Base-by-base conservation (phyloP, 2,329 filamentous ascomycete species). In the Rugonectria rugulosa region DNA sequence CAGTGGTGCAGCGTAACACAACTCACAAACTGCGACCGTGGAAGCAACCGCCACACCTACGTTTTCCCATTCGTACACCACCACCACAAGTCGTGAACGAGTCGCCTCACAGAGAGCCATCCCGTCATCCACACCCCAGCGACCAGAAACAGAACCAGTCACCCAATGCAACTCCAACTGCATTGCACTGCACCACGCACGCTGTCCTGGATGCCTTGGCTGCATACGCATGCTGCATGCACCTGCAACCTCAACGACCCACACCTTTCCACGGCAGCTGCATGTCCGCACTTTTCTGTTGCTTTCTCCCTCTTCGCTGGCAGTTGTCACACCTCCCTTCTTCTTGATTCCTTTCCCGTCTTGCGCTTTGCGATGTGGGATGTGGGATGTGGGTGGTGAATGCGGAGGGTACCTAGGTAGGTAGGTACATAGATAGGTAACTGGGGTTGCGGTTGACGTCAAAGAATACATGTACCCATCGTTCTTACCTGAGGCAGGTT, bases 141-240 rank as follows among this genome's bases (percentile, higher is more conserved):
- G 34, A 26, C 42, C 26, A 43, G 21, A 47, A 36, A n/a, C 51
- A 54, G 26, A 50, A 56, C 50, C 53, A 56, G 53, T 50, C 53
- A 40, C 50, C 45, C 53, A 44, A 50, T 46, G 52, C 52, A 45
- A 42, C 51, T 47, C 51, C 44, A 38, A n/a, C 32, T 45, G 46
- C 53, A 56, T 50, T 44, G 40, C 45, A 50, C 52, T 41, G 21
- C 52, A 49, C 45, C 23, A 40, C 46, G 37, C 53, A 45, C 53
- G n/a, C 32, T 45, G 34, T 45, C 51, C 37, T 43, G 31, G 41
- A 38, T 47, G 44, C 42, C 29, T 24, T 41, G 27, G 37, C 31
- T 34, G 47, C 47, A 51, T 31, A n/a, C 38, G 40, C 47, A 31
- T 15, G 2, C 15, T 43, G 40, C 40, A 43, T 50, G 47, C 40